phyloP scores from a whole-genome alignment of 352 stramenopile species.

The Globisporangium yorkense region DNA sequence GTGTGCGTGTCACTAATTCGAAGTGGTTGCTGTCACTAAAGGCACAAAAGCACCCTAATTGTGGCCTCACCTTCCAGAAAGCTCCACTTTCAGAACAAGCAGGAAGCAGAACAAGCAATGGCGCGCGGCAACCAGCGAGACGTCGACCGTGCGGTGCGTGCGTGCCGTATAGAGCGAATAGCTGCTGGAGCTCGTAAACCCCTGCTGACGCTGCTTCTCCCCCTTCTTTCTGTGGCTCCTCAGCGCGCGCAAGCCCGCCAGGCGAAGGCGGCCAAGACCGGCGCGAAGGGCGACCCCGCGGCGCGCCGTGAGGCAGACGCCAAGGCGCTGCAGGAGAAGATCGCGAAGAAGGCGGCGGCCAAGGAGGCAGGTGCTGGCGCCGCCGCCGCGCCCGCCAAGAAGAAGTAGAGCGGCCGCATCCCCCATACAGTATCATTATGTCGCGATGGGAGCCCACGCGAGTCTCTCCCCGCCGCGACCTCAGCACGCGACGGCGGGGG shows the following conservation, averaged over 20 bases:
- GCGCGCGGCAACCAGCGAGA: conserved; percentile 82
- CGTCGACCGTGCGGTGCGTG: conserved; percentile 57
- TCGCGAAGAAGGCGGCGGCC: conserved; percentile 60
- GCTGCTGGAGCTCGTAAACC: not conserved
- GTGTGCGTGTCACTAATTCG: not conserved
- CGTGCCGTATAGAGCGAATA: not conserved
- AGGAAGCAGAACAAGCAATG: conserved; percentile 23
- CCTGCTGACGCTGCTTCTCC: conserved; percentile 1
- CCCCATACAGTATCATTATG: conserved; percentile 9
- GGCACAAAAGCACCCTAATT: not conserved
- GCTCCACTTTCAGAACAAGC: not conserved
- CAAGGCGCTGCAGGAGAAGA: conserved; percentile 81
- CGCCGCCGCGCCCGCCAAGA: conserved; percentile 25
- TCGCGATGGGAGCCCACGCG: not conserved
- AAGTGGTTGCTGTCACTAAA: too few relatives aligned
- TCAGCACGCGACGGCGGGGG: not conserved
- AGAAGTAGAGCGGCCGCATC: conserved; percentile 13
- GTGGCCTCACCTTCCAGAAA: not conserved
- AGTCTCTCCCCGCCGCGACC: too few relatives aligned
- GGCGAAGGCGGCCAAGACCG: conserved; percentile 36
- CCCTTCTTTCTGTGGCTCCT: not conserved
- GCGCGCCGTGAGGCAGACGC: conserved; percentile 62
- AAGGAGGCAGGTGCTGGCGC: conserved; percentile 38
- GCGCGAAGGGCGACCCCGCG: conserved; percentile 42
- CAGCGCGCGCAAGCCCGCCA: conserved; percentile 72